Conservation (phyloP, 441 rosid species). For the Omphalea diandra region DNA sequence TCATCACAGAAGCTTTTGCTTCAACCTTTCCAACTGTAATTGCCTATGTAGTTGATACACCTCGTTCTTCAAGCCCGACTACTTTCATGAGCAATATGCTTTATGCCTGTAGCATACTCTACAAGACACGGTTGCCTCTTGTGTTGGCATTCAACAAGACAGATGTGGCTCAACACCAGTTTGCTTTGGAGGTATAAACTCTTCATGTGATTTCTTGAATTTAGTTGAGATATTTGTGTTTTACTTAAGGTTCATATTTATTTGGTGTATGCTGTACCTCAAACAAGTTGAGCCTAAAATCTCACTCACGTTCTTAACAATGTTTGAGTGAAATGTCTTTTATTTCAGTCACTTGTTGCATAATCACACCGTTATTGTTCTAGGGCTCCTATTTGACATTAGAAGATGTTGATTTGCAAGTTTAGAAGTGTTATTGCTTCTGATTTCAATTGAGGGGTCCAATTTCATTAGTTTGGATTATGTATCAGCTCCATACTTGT, state of each 20-base stretch:
- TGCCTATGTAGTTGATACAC: slow-evolving; percentile 91
- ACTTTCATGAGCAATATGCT: slow-evolving; percentile 99
- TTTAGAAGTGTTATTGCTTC: slow-evolving; percentile 3
- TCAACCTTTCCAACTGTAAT: slow-evolving; percentile 93
- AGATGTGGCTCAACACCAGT: slow-evolving; percentile 91
- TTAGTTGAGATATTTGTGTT: neutral
- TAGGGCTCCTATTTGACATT: neutral
- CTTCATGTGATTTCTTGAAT: neutral
- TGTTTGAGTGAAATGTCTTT: neutral
- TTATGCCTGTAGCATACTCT: slow-evolving; percentile 93
- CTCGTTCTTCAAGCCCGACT: slow-evolving; percentile 81
- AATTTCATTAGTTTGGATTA: neutral
- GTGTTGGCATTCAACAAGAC: slow-evolving; percentile 92
- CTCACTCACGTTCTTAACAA: neutral
- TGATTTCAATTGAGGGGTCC: neutral
- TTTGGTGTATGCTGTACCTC: neutral
- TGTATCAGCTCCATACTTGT: neutral
- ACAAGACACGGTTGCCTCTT: slow-evolving; percentile 88
- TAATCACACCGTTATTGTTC: neutral
- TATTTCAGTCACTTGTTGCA: neutral
- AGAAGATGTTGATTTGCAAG: neutral
- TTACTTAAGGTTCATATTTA: neutral
- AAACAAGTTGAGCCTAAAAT: neutral
- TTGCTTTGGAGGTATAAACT: slow-evolving; percentile 83
- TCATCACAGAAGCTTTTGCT: slow-evolving; percentile 95